A percentile compares a stretch with the other conserved stretches of the same genome.
Conservation (phyloP, 148 eudicot genomes). For the Drosera capensis region DNA sequence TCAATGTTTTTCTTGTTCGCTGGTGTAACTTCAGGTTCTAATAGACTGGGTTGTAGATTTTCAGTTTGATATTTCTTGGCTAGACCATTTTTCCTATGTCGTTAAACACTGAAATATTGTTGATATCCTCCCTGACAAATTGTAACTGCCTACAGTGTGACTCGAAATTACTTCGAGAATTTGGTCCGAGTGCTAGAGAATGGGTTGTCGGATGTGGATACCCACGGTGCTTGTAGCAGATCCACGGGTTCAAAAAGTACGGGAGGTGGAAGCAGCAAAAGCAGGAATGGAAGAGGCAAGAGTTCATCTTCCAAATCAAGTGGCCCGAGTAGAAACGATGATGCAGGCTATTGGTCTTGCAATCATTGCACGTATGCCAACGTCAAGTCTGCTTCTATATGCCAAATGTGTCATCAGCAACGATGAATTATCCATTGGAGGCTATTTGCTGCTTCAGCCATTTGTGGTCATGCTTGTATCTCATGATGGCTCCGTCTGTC, state of each 20-base stretch:
- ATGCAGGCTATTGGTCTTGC: slow-evolving; percentile 64
- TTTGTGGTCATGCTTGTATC: no score
- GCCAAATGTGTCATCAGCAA: slow-evolving; percentile 68
- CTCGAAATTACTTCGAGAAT: slow-evolving; percentile 81
- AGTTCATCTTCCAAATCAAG: slow-evolving; percentile 39
- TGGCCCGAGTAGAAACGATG: slow-evolving; percentile 45
- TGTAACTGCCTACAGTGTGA: slow-evolving; percentile 31
- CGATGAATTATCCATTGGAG: slow-evolving; percentile 21
- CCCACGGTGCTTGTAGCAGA: slow-evolving; percentile 39
- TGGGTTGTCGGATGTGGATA: slow-evolving; percentile 64
- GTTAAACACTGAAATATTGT: background rate
- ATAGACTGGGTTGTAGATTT: no score
- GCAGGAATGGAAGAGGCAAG: slow-evolving; percentile 36
- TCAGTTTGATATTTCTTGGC: no score
- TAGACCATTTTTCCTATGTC: background rate
- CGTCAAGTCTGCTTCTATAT: slow-evolving; percentile 25
- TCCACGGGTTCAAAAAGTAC: slow-evolving; percentile 41
- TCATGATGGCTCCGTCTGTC: no score
- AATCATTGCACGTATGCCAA: slow-evolving; percentile 80
- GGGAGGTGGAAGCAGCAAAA: slow-evolving; percentile 36
- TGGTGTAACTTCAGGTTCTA: no score
- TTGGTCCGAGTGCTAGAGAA: slow-evolving; percentile 80
- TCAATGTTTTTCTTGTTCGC: background rate
- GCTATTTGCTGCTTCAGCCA: no score
- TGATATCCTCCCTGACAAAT: background rate